phyloP scores from a whole-genome alignment of 129 eudicot genomes.

The Chrysanthemum makinoi region DNA sequence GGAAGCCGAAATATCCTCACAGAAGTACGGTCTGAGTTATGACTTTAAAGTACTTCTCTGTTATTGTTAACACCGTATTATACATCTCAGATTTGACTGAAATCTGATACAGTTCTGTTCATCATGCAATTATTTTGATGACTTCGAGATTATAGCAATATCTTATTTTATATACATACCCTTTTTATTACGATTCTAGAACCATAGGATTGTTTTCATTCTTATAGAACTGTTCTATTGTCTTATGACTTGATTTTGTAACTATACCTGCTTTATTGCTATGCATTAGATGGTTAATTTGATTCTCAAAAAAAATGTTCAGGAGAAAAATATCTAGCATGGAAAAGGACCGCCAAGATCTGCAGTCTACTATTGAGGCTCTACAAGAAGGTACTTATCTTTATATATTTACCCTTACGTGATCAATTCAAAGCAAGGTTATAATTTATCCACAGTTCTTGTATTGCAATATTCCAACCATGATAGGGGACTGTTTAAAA shows the following conservation, averaged over 20 bases:
- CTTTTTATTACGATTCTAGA: not conserved
- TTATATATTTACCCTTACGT: slow-evolving; percentile 7
- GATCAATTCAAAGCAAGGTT: too few relatives aligned
- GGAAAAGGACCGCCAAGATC: slow-evolving; percentile 91
- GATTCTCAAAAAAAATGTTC: slow-evolving; percentile 24
- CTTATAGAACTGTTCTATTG: not conserved
- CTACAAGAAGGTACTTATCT: slow-evolving; percentile 73
- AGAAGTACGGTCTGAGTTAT: slow-evolving; percentile 51
- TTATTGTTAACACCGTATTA: slow-evolving; percentile 19
- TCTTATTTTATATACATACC: not conserved
- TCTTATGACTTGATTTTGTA: too few relatives aligned
- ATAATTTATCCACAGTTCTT: not conserved
- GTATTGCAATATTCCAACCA: too few relatives aligned
- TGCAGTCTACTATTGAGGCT: slow-evolving; percentile 75
- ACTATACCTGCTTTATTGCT: not conserved
- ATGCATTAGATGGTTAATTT: slow-evolving; percentile 19
- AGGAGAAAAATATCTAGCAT: slow-evolving; percentile 73
- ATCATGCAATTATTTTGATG: slow-evolving; percentile 8
- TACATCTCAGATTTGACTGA: not conserved
- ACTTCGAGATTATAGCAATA: not conserved
- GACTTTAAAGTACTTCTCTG: slow-evolving; percentile 29
- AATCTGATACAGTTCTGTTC: slow-evolving; percentile 9
- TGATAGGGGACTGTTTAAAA: too few relatives aligned
- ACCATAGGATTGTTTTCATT: not conserved
- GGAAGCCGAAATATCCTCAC: slow-evolving; percentile 79